Conservation (phyloP, 1,284 basidiomycete species). For the Fistulinella cinereoalba region DNA sequence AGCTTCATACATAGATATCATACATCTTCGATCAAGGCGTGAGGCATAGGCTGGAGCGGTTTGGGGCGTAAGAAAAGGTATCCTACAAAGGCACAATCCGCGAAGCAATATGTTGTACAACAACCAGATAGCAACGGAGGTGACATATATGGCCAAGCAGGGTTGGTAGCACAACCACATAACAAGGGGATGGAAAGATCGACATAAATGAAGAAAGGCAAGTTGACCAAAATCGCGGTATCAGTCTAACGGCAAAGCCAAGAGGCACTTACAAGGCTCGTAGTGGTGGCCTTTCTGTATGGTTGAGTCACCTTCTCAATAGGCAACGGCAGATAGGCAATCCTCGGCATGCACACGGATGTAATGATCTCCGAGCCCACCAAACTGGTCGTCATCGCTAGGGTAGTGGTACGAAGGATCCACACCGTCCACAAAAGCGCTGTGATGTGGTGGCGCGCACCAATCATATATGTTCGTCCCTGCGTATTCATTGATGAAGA, state of each 20-base stretch:
- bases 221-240: background rate
- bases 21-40: background rate
- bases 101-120: conserved; percentile 7
- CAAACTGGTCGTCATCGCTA: conserved; percentile 7
- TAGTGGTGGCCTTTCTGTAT: conserved; percentile 4
- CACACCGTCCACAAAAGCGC: conserved; percentile 5
- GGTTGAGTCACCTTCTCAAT: conserved; percentile 12
- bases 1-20: too few relatives aligned
- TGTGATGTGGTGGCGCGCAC: conserved; percentile 20
- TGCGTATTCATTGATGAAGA: conserved; percentile 32
- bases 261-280: background rate
- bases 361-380: conserved; percentile 12
- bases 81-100: conserved; percentile 5
- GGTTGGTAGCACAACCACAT: background rate
- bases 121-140: background rate
- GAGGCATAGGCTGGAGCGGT: background rate
- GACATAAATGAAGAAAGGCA: conserved; percentile 8
- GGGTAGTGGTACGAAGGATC: conserved; percentile 14
- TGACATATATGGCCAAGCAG: conserved; percentile 2
- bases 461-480: conserved; percentile 21
- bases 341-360: conserved; percentile 19
- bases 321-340: conserved; percentile 23
- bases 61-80: background rate
- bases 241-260: conserved; percentile 1
- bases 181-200: background rate